A percentile compares a stretch with the other conserved stretches of the same genome.
Evolutionary conservation across 306 rosid genomes (phyloP).

Genomic region (Hippophae rhamnoides): DNA sequence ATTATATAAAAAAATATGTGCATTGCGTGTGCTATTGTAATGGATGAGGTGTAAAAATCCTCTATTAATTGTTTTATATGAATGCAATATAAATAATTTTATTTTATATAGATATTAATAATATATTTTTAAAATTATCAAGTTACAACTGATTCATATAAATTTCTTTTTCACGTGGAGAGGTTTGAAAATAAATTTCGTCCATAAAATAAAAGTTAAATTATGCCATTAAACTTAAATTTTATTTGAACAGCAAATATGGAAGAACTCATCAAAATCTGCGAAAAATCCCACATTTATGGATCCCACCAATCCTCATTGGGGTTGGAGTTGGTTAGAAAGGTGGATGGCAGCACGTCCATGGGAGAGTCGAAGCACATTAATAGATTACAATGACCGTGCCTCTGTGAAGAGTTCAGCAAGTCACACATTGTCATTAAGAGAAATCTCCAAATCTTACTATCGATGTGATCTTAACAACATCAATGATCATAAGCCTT

Average conservation of each 20-base stretch:
- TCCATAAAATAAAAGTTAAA: too few relatives aligned
- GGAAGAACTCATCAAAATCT: constrained; percentile 57
- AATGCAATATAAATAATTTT: too few relatives aligned
- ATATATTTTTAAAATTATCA: too few relatives aligned
- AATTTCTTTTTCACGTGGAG: too few relatives aligned
- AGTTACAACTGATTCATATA: too few relatives aligned
- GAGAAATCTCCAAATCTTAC: constrained; percentile 58
- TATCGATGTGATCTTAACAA: constrained; percentile 32
- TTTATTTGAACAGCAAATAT: constrained; percentile 36
- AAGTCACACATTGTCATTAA: constrained; percentile 34
- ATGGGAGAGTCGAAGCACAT: constrained; percentile 55
- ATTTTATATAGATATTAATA: too few relatives aligned
- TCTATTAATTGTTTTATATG: too few relatives aligned
- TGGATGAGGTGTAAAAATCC: too few relatives aligned
- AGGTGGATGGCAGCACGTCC: constrained; percentile 88
- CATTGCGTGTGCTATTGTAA: too few relatives aligned
- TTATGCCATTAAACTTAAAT: neutral
- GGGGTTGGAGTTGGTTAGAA: constrained; percentile 99
- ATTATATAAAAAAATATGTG: too few relatives aligned
- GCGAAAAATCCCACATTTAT: constrained; percentile 51
- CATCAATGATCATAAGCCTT: constrained; percentile 17
- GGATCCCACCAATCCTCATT: constrained; percentile 76
- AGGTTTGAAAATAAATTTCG: too few relatives aligned
- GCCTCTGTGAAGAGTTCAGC: constrained; percentile 31
- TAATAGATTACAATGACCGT: constrained; percentile 25